Conservation (phyloP, 1,284 basidiomycete species). For the Moesziomyces sp. region DNA sequence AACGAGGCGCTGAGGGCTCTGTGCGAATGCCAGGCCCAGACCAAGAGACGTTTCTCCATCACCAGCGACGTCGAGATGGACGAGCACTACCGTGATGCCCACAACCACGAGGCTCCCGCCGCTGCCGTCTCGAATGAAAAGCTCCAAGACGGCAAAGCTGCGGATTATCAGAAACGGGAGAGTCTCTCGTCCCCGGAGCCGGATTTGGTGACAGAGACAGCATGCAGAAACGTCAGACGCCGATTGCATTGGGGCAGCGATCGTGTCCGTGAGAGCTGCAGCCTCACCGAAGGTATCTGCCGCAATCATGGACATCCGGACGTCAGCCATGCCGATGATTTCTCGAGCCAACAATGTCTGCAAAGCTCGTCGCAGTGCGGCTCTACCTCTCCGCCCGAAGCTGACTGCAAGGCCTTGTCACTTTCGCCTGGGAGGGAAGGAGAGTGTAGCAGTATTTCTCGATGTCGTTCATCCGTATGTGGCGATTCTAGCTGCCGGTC, state of each 20-base stretch:
- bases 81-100: conserved; percentile 31
- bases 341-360: too few species aligned
- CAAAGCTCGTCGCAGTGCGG: too few species aligned
- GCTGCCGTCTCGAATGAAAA: too few species aligned
- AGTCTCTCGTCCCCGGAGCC: conserved; percentile 3
- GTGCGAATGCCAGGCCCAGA: conserved; percentile 28
- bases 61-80: conserved; percentile 21
- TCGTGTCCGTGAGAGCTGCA: conserved; percentile 23
- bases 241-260: conserved; percentile 56
- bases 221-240: conserved; percentile 11
- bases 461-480: conserved; percentile 1
- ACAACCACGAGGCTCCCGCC: conserved; percentile 7
- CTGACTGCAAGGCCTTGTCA: too few species aligned
- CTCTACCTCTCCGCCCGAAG: too few species aligned
- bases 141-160: too few species aligned
- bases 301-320: conserved; percentile 1
- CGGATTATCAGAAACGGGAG: too few species aligned
- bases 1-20: conserved; percentile 35
- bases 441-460: not conserved
- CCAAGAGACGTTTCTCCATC: conserved; percentile 8
- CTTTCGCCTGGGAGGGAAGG: too few species aligned
- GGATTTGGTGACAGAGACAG: conserved; percentile 1
- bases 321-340: too few species aligned
- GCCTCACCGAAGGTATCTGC: conserved; percentile 8
- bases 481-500: conserved; percentile 9